Evolutionary conservation across 2,329 filamentous ascomycete species (phyloP).

Genomic region (Tolypocladium amazonense): DNA sequence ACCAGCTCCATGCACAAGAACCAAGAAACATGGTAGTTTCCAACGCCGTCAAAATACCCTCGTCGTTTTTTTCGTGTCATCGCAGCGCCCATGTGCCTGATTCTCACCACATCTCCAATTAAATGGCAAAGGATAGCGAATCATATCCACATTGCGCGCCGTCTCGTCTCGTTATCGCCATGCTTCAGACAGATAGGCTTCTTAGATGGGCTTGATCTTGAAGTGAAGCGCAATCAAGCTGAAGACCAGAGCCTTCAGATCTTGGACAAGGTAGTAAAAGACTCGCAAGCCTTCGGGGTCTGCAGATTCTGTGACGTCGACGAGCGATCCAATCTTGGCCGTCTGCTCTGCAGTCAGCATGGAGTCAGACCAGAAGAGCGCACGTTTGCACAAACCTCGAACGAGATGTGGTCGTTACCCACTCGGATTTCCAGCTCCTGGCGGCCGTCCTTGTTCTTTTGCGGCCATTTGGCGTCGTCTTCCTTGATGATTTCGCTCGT

Average conservation of each 20-base stretch:
- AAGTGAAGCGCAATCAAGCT: conserved; percentile 95
- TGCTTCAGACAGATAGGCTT: too few species aligned
- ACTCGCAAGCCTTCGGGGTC: conserved; percentile 93
- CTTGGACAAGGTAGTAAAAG: conserved; percentile 97
- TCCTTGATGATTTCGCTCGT: conserved; percentile 97
- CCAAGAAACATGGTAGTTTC: neutral
- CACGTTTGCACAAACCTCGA: conserved; percentile 59
- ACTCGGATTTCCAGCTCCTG: conserved; percentile 93
- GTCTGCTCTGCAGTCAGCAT: conserved; percentile 45
- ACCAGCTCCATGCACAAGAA: neutral
- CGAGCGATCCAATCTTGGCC: conserved; percentile 92
- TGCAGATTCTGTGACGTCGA: conserved; percentile 91
- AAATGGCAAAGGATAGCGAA: neutral
- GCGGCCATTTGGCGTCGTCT: conserved; percentile 96
- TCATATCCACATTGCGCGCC: too few species aligned
- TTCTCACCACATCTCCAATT: neutral
- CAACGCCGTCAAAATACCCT: neutral
- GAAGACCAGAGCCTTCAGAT: conserved; percentile 93
- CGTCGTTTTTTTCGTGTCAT: neutral
- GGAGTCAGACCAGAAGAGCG: neutral
- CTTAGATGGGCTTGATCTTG: conserved; percentile 75
- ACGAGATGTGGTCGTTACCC: conserved; percentile 93
- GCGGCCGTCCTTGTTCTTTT: conserved; percentile 97
- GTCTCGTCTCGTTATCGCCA: neutral
- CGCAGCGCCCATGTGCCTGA: neutral